Base-by-base conservation (phyloP, 2,329 filamentous ascomycete genomes). In the Alternaria burnsii region DNA sequence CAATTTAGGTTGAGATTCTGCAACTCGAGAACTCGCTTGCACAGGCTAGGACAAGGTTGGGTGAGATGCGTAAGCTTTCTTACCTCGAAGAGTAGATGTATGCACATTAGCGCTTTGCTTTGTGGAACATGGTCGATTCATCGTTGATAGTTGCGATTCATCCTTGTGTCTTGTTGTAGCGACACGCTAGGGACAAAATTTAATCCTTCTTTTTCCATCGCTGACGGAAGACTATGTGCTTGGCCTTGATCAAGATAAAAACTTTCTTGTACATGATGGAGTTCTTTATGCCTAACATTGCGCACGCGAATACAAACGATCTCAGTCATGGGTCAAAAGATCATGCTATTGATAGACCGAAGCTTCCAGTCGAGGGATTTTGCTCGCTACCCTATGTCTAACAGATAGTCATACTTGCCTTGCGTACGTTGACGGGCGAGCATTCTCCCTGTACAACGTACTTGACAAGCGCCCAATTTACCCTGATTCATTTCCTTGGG, bases 1-100 rank as follows among this genome's bases (percentile, higher is more conserved):
- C 22, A 4, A 1, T 28, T 12, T 74, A 97, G 93, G 95, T 99
- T 76, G 94, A 99, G 81, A 99, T 99, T 69, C 84, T 98, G 56
- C 93, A 98, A 80, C 86, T 99, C 67, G 94, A 98, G 82, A 99
- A 98, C 74, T 82, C 88, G 28, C 86, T 99, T 40, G 85, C 89
- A 9, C 84, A 91, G 32, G 95, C 95, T 42, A 86, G 94, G 70
- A 89, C 91, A 75, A 86, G 93, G 55, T 83, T 99, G 66, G 94
- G 95, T 65, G 95, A 99, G 85, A 98, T 99, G 95, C 89, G 95
- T 77, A 97, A 97, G 87, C 92, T 97, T 64, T 94, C 91, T 5
- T 97, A 97, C 81, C 91, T 78, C 36, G 76, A 78, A 50, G 76
- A 78, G 61, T 78, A 61, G 24, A n/a, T 47, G 14, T n/a, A 14